These are phyloP conservation scores for Candida peoriensis DNA, from an alignment of 805 yeast species.

Conservation along the genomic window DNA sequence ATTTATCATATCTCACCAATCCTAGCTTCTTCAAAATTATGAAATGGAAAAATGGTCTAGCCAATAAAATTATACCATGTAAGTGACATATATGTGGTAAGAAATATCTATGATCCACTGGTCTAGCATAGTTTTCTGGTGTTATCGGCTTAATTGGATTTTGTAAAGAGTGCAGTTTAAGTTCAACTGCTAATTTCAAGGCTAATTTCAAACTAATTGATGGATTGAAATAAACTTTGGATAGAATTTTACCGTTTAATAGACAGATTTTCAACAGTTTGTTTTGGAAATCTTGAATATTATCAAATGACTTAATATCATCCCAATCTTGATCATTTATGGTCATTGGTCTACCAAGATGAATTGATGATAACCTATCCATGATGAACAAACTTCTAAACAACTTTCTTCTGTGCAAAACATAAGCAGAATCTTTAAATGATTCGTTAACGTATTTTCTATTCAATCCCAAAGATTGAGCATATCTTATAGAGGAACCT, in stretches of 20 bases:
- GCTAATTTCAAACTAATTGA: slow-evolving; percentile 28
- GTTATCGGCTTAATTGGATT: slow-evolving; percentile 28
- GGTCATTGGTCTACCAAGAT: slow-evolving; percentile 33
- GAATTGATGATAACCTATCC: slow-evolving; percentile 30
- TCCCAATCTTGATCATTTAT: slow-evolving; percentile 36
- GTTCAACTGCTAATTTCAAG: slow-evolving; percentile 29
- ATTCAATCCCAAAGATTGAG: slow-evolving; percentile 38
- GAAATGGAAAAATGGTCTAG: slow-evolving; percentile 38
- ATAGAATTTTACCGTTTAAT: slow-evolving; percentile 28
- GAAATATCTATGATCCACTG: slow-evolving; percentile 19
- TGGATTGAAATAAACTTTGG: slow-evolving; percentile 29
- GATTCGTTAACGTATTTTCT: slow-evolving; percentile 34
- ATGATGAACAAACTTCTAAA: slow-evolving; percentile 31
- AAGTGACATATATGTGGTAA: slow-evolving; percentile 33
- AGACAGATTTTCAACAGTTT: slow-evolving; percentile 26
- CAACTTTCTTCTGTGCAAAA: slow-evolving; percentile 29
- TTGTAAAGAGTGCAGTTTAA: slow-evolving; percentile 31
- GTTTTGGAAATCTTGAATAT: slow-evolving; percentile 24
- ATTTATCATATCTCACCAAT: slow-evolving; percentile 12
- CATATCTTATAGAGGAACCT: slow-evolving; percentile 37
- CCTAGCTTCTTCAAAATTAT: slow-evolving; percentile 21
- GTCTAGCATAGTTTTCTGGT: slow-evolving; percentile 22
- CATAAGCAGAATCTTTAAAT: slow-evolving; percentile 25
- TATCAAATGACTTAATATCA: slow-evolving; percentile 22
- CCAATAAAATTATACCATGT: slow-evolving; percentile 32